Conservation (phyloP, 345 rosid species). For the Balakata baccata region DNA sequence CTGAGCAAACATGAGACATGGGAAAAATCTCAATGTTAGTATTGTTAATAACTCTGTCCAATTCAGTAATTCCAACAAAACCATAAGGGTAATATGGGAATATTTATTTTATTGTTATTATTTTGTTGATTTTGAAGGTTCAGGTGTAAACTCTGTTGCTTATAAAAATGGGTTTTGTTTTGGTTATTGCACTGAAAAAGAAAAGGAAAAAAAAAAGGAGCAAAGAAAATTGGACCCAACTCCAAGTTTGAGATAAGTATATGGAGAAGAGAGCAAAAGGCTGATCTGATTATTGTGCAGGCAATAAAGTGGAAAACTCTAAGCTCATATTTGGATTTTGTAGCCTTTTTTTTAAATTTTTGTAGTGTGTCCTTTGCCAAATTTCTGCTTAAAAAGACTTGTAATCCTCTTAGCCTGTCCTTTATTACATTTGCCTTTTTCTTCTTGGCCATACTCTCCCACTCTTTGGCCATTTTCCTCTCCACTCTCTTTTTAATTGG, state of each 20-base stretch:
- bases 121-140: too few species aligned
- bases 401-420: conserved; percentile 2
- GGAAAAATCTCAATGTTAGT: too few species aligned
- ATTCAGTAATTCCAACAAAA: not conserved
- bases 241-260: not conserved
- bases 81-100: not conserved
- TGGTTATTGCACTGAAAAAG: conserved; percentile 11
- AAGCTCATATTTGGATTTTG: conserved; percentile 7
- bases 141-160: too few species aligned
- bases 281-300: conserved; percentile 12
- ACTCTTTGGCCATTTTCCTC: conserved; percentile 7
- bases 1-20: too few species aligned
- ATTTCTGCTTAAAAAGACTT: not conserved
- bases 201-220: not conserved
- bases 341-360: not conserved
- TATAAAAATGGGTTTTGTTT: conserved; percentile 29
- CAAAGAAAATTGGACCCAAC: not conserved
- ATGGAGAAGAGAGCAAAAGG: not conserved
- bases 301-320: conserved; percentile 13
- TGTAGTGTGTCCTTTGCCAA: not conserved
- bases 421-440: conserved; percentile 27
- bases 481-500: not conserved
- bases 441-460: conserved; percentile 11
- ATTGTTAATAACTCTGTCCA: not conserved
- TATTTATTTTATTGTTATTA: too few species aligned